Base-by-base conservation (phyloP, 1,139 yeast genomes). In the Candida sp. region DNA sequence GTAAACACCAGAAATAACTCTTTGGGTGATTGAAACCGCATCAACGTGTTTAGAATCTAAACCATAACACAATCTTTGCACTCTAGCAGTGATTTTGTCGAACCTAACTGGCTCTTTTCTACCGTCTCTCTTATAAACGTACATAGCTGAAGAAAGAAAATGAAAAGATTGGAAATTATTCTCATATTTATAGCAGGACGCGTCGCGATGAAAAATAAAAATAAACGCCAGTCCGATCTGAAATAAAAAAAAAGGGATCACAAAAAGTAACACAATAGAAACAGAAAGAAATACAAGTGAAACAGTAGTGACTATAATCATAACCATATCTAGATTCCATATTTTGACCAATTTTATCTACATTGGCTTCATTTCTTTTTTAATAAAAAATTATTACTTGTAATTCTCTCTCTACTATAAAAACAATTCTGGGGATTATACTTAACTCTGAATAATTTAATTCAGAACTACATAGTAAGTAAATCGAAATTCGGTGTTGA, bases 1-100 rank as follows among this genome's bases (percentile, higher is more conserved):
- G 70, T 89, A 89, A 44, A 89, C 95, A 54, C 96, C 97, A 22
- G 91, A 79, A 51, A 87, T 87, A 53, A 87, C 90, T 61, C 91
- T 78, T 65, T 88, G 96, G 33, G 97, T 88, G 65, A 89, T 87
- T 54, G 88, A 84, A 44, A 85, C 95, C 40, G 96, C 88, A 60
- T 89, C 96, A 49, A 89, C 88, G 63, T 87, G 95, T 40, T 75
- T 77, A 43, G 93, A 73, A 61, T 88, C 96, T 54, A 89, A 77
- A 40, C 95, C 96, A 60, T 88, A 87, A 56, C 96, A 87, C 48
- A 75, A 58, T 59, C 79, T 59, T 56, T 68, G 75, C 41, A 73
- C 73, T 60, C 79, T 68, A 48, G 79, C 78, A 46, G 79, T 74
- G 63, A 66, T 76, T 65, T 74, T 74, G 44, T 87, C 95, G 63